Base-by-base conservation (phyloP, 169 alveolate genomes). In the Plasmodium adleri region DNA sequence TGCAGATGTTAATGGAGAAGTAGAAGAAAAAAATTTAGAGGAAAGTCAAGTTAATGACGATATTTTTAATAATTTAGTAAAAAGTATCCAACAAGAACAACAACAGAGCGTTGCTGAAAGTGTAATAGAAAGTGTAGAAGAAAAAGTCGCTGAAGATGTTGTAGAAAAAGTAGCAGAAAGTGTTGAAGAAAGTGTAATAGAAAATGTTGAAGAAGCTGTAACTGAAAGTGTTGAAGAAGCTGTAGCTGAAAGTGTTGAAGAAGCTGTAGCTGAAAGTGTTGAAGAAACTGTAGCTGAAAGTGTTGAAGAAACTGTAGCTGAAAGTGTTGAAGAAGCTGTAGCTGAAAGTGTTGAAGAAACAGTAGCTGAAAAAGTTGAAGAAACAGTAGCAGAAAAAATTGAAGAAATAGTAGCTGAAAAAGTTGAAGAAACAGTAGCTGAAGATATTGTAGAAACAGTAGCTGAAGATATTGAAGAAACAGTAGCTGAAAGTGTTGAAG, bases 261-360 rank as follows among this genome's bases (percentile, higher is more conserved):
- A 26, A 3, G 32, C 8, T 1, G 54, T 22, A 22, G 28, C 12
- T 13, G 54, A 66, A 32, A 6, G n/a, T 28, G 56, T 28, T 13
- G 74, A 1, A 28, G 74, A 66, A 32, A 10, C 6, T 5, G 15
- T 43, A 54, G 58, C 26, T 15, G 71, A n/a, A 72, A 43, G 10
- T 22, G 70, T 50, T 20, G 60, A 72, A 20, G 83, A 20, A n/a
- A 15, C 15, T 22, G 67, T 24, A 39, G 83, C 9, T 4, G 22
- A 47, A 72, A 47, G 13, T 2, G 83, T 58, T 24, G 83, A 24
- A 58, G 83, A 50, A 39, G 67, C 4, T 1, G 50, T 17, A 24
- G 45, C 24, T 8, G 67, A 4, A 22, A 15, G 50, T 12, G 80
- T 24, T 1, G 32, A 13, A 32, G 85, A 58, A 52, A 24, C 17